Conservation (phyloP, 176 grass and related monocot genomes). For the Bonia amplexicaulis region DNA sequence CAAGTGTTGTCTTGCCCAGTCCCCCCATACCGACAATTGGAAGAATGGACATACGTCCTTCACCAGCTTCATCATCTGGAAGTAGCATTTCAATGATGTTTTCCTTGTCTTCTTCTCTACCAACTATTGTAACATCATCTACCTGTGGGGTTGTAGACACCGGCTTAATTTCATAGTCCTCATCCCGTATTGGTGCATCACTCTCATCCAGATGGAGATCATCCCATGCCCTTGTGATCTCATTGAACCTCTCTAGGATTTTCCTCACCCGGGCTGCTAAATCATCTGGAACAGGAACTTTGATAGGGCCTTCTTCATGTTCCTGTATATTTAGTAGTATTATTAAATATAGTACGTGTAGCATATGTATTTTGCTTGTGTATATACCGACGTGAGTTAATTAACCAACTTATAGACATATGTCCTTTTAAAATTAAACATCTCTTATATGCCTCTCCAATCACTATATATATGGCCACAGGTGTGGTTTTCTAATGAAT, state of each 20-base stretch:
- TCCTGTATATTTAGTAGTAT: background rate
- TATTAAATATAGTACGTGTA: background rate
- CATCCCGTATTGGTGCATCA: background rate
- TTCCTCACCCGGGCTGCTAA: background rate
- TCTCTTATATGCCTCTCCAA: too few species aligned
- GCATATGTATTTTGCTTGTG: background rate
- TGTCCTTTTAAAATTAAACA: too few species aligned
- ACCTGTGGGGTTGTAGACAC: background rate
- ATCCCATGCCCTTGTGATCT: conserved; percentile 15
- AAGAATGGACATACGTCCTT: background rate
- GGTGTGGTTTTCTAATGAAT: background rate
- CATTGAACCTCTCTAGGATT: conserved; percentile 18
- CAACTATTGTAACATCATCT: background rate
- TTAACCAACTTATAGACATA: background rate
- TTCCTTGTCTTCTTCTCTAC: conserved; percentile 15
- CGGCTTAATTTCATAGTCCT: background rate
- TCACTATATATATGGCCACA: too few species aligned
- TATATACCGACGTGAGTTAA: background rate
- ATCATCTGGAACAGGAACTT: background rate
- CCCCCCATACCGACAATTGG: background rate
- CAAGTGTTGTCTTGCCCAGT: conserved; percentile 5
- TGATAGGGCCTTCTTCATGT: background rate
- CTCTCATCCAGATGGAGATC: background rate
- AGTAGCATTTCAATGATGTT: background rate
- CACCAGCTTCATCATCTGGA: background rate